Evolutionary conservation across 1,284 basidiomycete species (phyloP), one percentile per base, ranked within the genome.

Genomic region (Apiotrichum domesticum): DNA sequence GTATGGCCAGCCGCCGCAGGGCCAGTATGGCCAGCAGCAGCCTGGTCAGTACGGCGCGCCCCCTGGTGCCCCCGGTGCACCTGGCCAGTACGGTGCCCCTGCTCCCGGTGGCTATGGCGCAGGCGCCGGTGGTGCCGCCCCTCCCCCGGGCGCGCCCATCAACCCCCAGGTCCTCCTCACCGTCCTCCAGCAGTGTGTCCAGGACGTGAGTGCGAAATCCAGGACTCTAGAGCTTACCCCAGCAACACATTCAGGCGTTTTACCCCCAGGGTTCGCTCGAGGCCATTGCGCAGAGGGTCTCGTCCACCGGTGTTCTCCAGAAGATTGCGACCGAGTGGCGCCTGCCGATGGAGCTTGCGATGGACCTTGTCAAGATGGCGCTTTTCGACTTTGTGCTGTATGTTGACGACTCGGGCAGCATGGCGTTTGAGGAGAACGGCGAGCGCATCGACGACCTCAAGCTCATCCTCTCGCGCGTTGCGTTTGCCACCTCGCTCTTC

Each of bases 241-340:
- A 77, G 68, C 78, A 80, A 75, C 67, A 71, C 45, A 65, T 79
- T 53, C 67, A 71, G 54, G 71, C 76, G 0, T 80, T 80, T 68
- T 80, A 79, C 69, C 77, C 76, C 8, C 78, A 70, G 0, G 75
- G 75, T 2, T 67, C 67, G 8, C 66, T 78, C 42, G 73, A 78
- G 57, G 69, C 65, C 45, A 73, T 80, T 59, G 79, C 78, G 2
- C 69, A 75, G 54, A 66, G 70, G 33, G 74, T 80, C 41, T 71
- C 72, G 1, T 64, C 67, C 11, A 72, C 73, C 1, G 77, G 78
- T 44, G 73, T 70, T 2, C 65, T 80, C 6, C 64, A 71, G 43
- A 70, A 69, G 60, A 69, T 80, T 50, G 73, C 76, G 10, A 35
- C 58, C 7, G 77, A 79, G 54, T 79, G 77, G 78, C 63, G 72